phyloP scores from a whole-genome alignment of 1,139 yeast species.

The Sugiyamaella xylanicola region DNA sequence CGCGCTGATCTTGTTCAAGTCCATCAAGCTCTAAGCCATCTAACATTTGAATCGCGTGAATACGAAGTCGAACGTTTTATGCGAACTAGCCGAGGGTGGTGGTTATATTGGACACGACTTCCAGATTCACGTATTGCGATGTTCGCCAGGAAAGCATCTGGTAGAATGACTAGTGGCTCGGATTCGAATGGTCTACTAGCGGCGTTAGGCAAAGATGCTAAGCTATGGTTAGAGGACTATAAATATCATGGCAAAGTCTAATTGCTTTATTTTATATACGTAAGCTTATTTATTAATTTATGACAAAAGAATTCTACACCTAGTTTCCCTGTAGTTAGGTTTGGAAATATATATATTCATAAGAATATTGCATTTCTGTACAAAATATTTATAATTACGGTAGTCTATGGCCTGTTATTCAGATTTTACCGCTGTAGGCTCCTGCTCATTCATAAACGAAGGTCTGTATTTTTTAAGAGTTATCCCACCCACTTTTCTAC shows the following conservation, averaged over 20 bases:
- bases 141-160: constrained; percentile 37
- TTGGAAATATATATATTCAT: too few relatives aligned
- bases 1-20: constrained; percentile 36
- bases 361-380: too few relatives aligned
- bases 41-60: constrained; percentile 22
- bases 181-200: constrained; percentile 32
- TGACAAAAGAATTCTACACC: too few relatives aligned
- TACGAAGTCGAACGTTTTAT: constrained; percentile 37
- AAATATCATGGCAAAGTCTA: constrained; percentile 35
- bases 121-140: constrained; percentile 33
- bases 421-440: background rate
- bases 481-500: constrained; percentile 56
- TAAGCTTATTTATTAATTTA: constrained; percentile 11
- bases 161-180: constrained; percentile 23
- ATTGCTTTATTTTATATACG: constrained; percentile 4
- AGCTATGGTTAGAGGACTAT: constrained; percentile 37
- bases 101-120: constrained; percentile 39
- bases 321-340: too few relatives aligned
- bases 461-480: constrained; percentile 54
- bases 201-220: constrained; percentile 39
- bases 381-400: too few relatives aligned
- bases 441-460: constrained; percentile 19
- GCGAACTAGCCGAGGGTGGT: constrained; percentile 38
- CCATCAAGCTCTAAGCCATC: constrained; percentile 33
- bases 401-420: too few relatives aligned